Conservation (phyloP, 371 early-diverging fungal species). For the Conidiobolus incongruus region DNA sequence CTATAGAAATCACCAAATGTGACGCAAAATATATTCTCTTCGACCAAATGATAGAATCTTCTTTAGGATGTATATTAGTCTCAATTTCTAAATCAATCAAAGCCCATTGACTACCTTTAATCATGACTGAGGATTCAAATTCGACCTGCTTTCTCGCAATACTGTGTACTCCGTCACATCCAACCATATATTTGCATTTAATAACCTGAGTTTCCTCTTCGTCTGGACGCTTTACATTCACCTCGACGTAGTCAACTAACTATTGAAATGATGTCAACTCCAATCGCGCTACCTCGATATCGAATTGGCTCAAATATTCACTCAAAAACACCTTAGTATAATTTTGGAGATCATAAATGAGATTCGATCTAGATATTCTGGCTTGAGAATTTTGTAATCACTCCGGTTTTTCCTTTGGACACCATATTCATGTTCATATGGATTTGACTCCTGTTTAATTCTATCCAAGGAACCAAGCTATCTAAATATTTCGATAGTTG, state of each 20-base stretch:
- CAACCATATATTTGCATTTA: slow-evolving; percentile 10
- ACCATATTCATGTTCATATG: too few relatives aligned
- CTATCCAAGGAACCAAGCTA: not conserved
- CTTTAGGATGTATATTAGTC: not conserved
- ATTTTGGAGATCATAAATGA: not conserved
- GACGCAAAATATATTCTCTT: not conserved
- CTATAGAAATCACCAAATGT: not conserved
- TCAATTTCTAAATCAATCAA: slow-evolving; percentile 4
- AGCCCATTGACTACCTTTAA: slow-evolving; percentile 2
- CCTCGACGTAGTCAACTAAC: slow-evolving; percentile 2
- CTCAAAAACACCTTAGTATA: slow-evolving; percentile 6
- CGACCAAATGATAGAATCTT: not conserved
- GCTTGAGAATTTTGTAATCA: too few relatives aligned
- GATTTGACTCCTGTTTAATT: not conserved
- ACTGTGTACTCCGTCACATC: slow-evolving; percentile 12
- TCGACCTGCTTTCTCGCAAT: slow-evolving; percentile 9
- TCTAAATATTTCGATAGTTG: slow-evolving; percentile 1
- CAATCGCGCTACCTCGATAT: too few relatives aligned
- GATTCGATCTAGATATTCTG: too few relatives aligned
- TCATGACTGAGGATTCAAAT: slow-evolving; percentile 8
- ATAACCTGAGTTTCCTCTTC: slow-evolving; percentile 6
- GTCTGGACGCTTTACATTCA: not conserved
- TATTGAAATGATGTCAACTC: not conserved
- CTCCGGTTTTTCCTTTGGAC: too few relatives aligned
- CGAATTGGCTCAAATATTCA: not conserved